phyloP scores from a whole-genome alignment of 1,284 basidiomycete genomes.

The Tylopilus sp. region DNA sequence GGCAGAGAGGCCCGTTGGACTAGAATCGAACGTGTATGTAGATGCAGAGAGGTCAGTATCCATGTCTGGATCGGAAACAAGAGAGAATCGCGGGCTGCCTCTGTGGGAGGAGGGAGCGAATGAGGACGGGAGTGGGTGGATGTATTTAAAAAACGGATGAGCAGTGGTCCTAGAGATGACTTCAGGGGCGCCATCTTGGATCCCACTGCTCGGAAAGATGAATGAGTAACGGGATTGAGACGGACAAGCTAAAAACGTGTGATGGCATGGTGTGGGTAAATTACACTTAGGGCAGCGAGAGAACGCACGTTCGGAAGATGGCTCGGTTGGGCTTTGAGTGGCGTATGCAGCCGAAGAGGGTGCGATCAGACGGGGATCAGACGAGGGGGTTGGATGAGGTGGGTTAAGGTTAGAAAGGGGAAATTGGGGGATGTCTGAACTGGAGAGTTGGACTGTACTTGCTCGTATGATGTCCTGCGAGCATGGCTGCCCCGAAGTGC shows the following conservation, averaged over 20 bases:
- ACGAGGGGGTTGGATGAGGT: constrained; percentile 7
- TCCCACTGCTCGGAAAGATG: constrained; percentile 47
- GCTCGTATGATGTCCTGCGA: constrained; percentile 69
- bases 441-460: constrained; percentile 68
- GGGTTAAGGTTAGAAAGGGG: constrained; percentile 6
- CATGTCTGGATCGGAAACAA: constrained; percentile 38
- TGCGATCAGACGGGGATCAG: constrained; percentile 3
- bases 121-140: constrained; percentile 30
- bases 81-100: constrained; percentile 37
- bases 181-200: constrained; percentile 39
- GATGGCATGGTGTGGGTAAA: constrained; percentile 8
- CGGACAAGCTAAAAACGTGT: constrained; percentile 37
- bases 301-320: constrained; percentile 35
- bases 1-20: constrained; percentile 19
- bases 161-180: constrained; percentile 32
- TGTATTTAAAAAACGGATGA: constrained; percentile 30
- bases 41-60: constrained; percentile 43
- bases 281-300: constrained; percentile 22
- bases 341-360: constrained; percentile 23
- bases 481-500: constrained; percentile 49
- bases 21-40: constrained; percentile 45
- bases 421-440: constrained; percentile 33
- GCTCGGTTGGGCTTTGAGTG: constrained; percentile 27
- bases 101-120: constrained; percentile 40
- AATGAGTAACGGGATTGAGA: constrained; percentile 46